Conservation (phyloP, 2,329 filamentous ascomycete species). For the Fusarium sambucinum region DNA sequence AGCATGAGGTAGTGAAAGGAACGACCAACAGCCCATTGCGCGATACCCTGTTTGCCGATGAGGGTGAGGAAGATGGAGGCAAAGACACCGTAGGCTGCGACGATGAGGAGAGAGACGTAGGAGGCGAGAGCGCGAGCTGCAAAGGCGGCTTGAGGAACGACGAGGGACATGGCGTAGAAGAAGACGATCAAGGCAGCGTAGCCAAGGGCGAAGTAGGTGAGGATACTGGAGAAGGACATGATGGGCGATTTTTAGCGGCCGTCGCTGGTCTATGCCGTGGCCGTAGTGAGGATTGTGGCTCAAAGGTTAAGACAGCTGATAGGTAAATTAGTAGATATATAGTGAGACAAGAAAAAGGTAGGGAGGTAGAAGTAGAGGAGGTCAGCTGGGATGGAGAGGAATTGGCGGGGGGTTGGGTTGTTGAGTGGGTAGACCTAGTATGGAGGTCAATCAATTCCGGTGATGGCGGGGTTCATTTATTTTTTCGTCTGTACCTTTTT, state of each 20-base stretch:
- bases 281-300: background rate
- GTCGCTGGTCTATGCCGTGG: constrained; percentile 19
- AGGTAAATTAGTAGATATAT: background rate
- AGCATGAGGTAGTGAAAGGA: constrained; percentile 85
- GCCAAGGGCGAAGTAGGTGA: constrained; percentile 62
- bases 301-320: constrained; percentile 8
- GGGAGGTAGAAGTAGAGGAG: constrained; percentile 9
- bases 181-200: constrained; percentile 64
- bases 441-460: constrained; percentile 13
- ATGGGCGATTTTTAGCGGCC: constrained; percentile 10
- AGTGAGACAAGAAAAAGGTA: constrained; percentile 18
- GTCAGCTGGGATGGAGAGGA: constrained; percentile 31
- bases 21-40: constrained; percentile 87
- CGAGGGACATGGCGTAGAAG: constrained; percentile 73
- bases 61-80: constrained; percentile 78
- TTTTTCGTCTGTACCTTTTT: constrained; percentile 11
- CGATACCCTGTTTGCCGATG: constrained; percentile 77
- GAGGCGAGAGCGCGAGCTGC: constrained; percentile 75
- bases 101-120: constrained; percentile 71
- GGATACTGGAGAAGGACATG: constrained; percentile 56
- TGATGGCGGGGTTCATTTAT: constrained; percentile 31
- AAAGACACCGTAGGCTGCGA: constrained; percentile 79
- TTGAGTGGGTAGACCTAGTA: constrained; percentile 19
- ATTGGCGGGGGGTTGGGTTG: constrained; percentile 40
- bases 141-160: constrained; percentile 72